Percentiles rank a stretch among this genome's conserved stretches.
Evolutionary conservation across 2,329 filamentous ascomycete species (phyloP).

Genomic region (Botrytis fragariae): DNA sequence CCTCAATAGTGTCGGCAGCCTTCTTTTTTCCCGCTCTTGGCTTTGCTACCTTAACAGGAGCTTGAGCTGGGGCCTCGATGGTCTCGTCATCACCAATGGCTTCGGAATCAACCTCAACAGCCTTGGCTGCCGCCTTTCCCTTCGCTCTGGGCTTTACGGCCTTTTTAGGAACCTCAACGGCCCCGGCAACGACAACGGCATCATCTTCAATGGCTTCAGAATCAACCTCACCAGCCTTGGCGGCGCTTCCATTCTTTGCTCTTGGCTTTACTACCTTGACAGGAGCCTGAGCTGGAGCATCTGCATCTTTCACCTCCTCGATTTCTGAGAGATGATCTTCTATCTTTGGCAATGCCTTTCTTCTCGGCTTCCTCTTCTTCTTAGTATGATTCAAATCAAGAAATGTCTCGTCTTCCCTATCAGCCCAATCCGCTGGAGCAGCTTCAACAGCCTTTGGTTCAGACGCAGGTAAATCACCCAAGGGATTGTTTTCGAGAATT

Average conservation of each 20-base stretch:
- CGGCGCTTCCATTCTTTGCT: neutral
- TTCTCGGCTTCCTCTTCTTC: neutral
- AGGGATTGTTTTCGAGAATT: neutral
- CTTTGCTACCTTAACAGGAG: neutral
- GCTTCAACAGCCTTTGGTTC: neutral
- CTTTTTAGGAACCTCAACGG: neutral
- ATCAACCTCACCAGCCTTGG: too few relatives aligned
- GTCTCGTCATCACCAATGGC: neutral
- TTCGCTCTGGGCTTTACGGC: neutral
- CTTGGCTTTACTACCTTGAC: neutral
- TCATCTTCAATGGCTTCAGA: neutral
- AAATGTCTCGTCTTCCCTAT: neutral
- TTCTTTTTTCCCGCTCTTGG: neutral
- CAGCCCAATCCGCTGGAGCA: neutral
- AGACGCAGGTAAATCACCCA: neutral
- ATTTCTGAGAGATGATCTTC: neutral
- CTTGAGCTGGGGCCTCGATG: neutral
- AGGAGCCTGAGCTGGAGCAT: neutral
- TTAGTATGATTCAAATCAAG: neutral
- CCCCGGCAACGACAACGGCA: neutral
- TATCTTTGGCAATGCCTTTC: neutral
- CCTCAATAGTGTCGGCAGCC: neutral
- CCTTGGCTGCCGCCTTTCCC: neutral
- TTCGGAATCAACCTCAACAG: neutral
- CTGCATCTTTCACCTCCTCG: neutral